These are phyloP conservation scores for Houttuynia cordata DNA, from an alignment of 164 flowering plant species.

Conservation along the genomic window DNA sequence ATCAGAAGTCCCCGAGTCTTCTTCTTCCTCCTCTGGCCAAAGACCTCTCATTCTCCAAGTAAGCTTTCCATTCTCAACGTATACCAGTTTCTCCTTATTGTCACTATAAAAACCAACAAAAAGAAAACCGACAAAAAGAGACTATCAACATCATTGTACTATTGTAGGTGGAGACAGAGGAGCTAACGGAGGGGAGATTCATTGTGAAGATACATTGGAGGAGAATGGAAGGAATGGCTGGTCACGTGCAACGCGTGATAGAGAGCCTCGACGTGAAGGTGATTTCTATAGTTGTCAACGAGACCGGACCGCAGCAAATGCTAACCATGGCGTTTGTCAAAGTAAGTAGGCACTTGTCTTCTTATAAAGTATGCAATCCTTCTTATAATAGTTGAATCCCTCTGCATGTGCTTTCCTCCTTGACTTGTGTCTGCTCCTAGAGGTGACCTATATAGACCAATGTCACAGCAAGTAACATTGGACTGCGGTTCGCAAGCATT, in stretches of 20 bases:
- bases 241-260: conserved; percentile 5
- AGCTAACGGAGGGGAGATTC: conserved; percentile 7
- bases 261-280: conserved; percentile 10
- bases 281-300: conserved; percentile 1
- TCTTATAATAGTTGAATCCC: too few relatives aligned
- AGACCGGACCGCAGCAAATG: conserved; percentile 1
- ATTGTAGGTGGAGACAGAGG: conserved; percentile 11
- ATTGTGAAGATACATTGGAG: conserved; percentile 14
- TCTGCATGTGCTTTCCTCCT: too few relatives aligned
- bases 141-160: too few relatives aligned
- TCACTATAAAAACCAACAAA: too few relatives aligned
- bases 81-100: too few relatives aligned
- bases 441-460: too few relatives aligned
- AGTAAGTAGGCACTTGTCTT: too few relatives aligned
- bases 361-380: too few relatives aligned
- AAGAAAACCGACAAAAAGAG: too few relatives aligned
- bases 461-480: too few relatives aligned
- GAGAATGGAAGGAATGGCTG: conserved; percentile 3
- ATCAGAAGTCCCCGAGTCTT: not conserved
- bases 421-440: too few relatives aligned
- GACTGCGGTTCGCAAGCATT: too few relatives aligned
- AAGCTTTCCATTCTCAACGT: not conserved
- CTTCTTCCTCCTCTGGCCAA: not conserved
- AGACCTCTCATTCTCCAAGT: not conserved
- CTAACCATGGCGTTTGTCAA: conserved; percentile 7